Evolutionary conservation across 2,329 filamentous ascomycete species (phyloP).

Genomic region (Neurospora crassa): DNA sequence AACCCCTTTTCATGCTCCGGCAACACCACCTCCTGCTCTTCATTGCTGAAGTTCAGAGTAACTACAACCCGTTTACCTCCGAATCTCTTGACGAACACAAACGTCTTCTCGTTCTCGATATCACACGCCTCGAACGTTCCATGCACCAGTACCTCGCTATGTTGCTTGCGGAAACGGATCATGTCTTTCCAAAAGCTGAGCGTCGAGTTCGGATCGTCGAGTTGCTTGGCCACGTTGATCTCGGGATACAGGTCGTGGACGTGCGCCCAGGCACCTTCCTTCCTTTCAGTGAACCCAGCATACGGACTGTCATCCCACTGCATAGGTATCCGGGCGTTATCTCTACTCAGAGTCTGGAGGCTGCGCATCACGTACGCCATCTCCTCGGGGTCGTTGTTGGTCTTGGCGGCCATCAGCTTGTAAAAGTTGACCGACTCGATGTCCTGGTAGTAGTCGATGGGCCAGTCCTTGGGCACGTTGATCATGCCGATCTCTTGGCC

Average conservation of each 20-base stretch:
- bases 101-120: constrained; percentile 33
- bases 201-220: constrained; percentile 34
- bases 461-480: constrained; percentile 41
- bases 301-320: constrained; percentile 49
- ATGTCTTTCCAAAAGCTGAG: constrained; percentile 52
- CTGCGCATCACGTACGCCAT: constrained; percentile 38
- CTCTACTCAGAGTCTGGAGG: constrained; percentile 50
- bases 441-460: constrained; percentile 37
- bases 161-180: constrained; percentile 43
- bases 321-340: constrained; percentile 60
- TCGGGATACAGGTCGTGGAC: constrained; percentile 46
- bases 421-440: constrained; percentile 42
- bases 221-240: constrained; percentile 46
- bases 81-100: constrained; percentile 33
- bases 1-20: constrained; percentile 14
- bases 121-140: constrained; percentile 47
- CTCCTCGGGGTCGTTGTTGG: constrained; percentile 24
- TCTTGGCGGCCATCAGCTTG: constrained; percentile 15
- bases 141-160: constrained; percentile 51
- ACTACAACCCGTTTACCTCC: constrained; percentile 22
- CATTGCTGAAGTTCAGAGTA: constrained; percentile 33
- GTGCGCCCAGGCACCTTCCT: constrained; percentile 47
- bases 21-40: constrained; percentile 24
- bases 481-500: constrained; percentile 52
- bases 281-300: constrained; percentile 50